Evolutionary conservation across 441 rosid species (phyloP).

Genomic region (Sinapis alba): DNA sequence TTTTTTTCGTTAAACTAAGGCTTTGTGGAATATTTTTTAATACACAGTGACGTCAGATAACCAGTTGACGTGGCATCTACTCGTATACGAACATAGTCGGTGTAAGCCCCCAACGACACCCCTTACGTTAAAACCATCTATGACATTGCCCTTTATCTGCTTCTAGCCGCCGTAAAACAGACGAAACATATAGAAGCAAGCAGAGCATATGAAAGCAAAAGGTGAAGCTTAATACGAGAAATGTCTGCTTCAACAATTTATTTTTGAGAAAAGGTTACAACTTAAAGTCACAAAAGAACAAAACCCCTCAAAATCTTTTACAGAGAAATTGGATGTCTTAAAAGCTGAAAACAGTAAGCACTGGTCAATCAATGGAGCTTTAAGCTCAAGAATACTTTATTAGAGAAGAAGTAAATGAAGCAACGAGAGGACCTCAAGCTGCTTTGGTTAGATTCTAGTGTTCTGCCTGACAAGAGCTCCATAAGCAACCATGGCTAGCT

Average conservation of each 20-base stretch:
- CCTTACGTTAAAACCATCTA: too few relatives aligned
- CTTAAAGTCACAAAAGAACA: slow-evolving; percentile 18
- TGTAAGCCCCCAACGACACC: neutral
- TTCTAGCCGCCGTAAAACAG: too few relatives aligned
- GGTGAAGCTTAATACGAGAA: neutral
- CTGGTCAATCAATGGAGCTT: slow-evolving; percentile 7
- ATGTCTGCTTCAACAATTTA: slow-evolving; percentile 16
- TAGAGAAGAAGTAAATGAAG: slow-evolving; percentile 26
- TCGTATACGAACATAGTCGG: neutral
- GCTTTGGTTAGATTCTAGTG: slow-evolving; percentile 49
- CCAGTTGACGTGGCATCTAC: slow-evolving; percentile 10
- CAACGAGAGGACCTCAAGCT: slow-evolving; percentile 11
- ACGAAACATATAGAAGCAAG: neutral
- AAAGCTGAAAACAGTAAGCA: slow-evolving; percentile 5
- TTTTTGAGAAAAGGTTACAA: slow-evolving; percentile 17
- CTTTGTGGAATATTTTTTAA: slow-evolving; percentile 10
- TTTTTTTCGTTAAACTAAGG: neutral
- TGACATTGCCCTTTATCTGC: too few relatives aligned
- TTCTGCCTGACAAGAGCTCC: slow-evolving; percentile 77
- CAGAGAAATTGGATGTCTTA: slow-evolving; percentile 22
- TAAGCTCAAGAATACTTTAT: slow-evolving; percentile 17
- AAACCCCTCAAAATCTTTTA: slow-evolving; percentile 25
- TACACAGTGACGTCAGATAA: neutral
- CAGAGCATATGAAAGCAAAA: neutral
- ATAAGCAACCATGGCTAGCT: slow-evolving; percentile 70